Conservation (phyloP, 2,329 filamentous ascomycete genomes). For the Leptoxyphium fumago region DNA sequence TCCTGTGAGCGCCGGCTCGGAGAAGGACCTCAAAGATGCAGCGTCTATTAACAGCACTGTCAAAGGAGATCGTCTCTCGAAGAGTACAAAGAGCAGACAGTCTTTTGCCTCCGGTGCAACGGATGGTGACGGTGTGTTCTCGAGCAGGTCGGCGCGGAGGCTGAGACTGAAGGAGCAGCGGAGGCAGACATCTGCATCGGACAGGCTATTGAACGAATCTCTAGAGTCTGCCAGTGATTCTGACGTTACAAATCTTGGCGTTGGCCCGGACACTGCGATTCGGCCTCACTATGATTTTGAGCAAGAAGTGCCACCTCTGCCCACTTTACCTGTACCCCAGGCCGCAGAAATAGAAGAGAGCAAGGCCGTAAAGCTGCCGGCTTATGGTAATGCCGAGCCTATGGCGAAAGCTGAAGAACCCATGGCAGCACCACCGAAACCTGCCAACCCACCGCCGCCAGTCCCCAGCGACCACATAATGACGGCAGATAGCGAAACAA, state of each 20-base stretch:
- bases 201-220: neutral
- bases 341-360: too few species aligned
- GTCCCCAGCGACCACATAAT: neutral
- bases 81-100: neutral
- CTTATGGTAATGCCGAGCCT: neutral
- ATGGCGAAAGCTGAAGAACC: neutral
- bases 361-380: neutral
- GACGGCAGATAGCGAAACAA: conserved; percentile 4
- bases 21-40: neutral
- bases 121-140: neutral
- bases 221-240: too few species aligned
- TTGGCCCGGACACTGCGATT: too few species aligned
- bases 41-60: neutral
- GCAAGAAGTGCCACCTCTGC: too few species aligned
- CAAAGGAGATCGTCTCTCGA: neutral
- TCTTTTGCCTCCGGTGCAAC: neutral
- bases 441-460: neutral
- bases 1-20: neutral
- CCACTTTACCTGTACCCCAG: too few species aligned
- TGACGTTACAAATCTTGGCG: too few species aligned
- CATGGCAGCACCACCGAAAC: neutral
- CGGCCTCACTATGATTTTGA: too few species aligned
- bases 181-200: neutral
- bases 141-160: neutral
- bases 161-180: neutral